Percentiles rank a stretch among this genome's conserved stretches.
phyloP scores from a whole-genome alignment of 495 filamentous ascomycete genomes.

The Penicillium turbatum region DNA sequence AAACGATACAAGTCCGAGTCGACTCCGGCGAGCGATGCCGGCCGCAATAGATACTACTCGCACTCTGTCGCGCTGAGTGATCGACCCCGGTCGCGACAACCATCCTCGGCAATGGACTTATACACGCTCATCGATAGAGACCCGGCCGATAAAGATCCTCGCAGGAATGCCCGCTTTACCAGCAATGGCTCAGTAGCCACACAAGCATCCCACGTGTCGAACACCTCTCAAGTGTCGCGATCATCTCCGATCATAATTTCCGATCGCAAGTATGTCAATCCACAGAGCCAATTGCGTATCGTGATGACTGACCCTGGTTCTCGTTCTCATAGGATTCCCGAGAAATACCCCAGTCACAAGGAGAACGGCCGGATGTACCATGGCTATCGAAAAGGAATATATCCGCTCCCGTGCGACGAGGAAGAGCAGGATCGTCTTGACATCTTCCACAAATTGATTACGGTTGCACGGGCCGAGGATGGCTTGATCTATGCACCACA shows the following conservation, averaged over 20 bases:
- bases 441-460: slow-evolving; percentile 71
- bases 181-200: slow-evolving; percentile 35
- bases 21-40: slow-evolving; percentile 18
- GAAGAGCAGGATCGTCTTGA: slow-evolving; percentile 72
- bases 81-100: slow-evolving; percentile 32
- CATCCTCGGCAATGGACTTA: slow-evolving; percentile 44
- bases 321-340: slow-evolving; percentile 26
- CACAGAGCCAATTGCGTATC: not conserved
- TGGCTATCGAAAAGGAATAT: slow-evolving; percentile 45
- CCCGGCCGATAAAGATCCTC: slow-evolving; percentile 22
- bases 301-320: slow-evolving; percentile 18
- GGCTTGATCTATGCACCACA: slow-evolving; percentile 51
- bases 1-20: slow-evolving; percentile 31
- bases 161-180: slow-evolving; percentile 21
- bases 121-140: slow-evolving; percentile 39
- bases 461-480: slow-evolving; percentile 58
- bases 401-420: slow-evolving; percentile 52
- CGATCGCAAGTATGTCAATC: slow-evolving; percentile 34
- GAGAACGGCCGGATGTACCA: slow-evolving; percentile 51
- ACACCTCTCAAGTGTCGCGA: slow-evolving; percentile 19
- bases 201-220: slow-evolving; percentile 21
- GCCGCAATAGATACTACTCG: slow-evolving; percentile 27
- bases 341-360: slow-evolving; percentile 30
- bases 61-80: slow-evolving; percentile 30
- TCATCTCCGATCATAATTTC: slow-evolving; percentile 10